A percentile compares a stretch with the other conserved stretches of the same genome.
Evolutionary conservation across 306 rosid genomes (phyloP).

Genomic region (Macrotyloma uniflorum): DNA sequence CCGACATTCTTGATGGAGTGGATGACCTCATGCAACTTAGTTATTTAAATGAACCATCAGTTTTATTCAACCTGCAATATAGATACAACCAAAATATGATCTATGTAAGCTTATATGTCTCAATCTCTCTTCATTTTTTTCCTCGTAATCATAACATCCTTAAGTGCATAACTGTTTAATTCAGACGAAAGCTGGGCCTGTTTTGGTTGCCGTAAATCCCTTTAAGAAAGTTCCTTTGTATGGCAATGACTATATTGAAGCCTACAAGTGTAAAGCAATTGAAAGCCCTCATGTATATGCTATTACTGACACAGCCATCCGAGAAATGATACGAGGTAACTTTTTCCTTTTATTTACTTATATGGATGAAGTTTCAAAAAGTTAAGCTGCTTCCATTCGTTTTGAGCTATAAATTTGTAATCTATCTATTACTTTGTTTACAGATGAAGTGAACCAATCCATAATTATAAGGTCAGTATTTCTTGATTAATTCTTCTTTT

Average conservation of each 20-base stretch:
- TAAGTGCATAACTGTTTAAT: conserved; percentile 37
- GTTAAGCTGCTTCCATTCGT: conserved; percentile 28
- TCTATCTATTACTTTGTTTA: conserved; percentile 31
- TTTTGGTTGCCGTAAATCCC: conserved; percentile 95
- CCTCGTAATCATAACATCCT: conserved; percentile 34
- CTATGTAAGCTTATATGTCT: conserved; percentile 65
- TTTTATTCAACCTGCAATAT: conserved; percentile 81
- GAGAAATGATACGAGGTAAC: conserved; percentile 90
- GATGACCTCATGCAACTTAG: conserved; percentile 99
- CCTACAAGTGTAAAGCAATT: conserved; percentile 70
- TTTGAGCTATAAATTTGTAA: conserved; percentile 40
- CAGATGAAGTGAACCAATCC: conserved; percentile 99
- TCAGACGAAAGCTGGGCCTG: conserved; percentile 98
- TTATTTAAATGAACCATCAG: conserved; percentile 95
- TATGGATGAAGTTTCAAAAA: conserved; percentile 31
- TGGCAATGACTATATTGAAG: conserved; percentile 81
- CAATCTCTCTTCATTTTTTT: conserved; percentile 13
- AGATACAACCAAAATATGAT: conserved; percentile 90
- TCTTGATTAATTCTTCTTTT: conserved; percentile 5
- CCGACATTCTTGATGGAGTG: conserved; percentile 96
- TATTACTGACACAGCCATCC: conserved; percentile 91
- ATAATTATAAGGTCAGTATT: conserved; percentile 90
- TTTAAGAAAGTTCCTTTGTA: conserved; percentile 91
- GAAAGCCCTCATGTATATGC: conserved; percentile 97
- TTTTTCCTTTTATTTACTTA: conserved; percentile 13